These are phyloP conservation scores for Xylariaceae sp. DNA, from an alignment of 2,329 filamentous ascomycete species.

Conservation along the genomic window DNA sequence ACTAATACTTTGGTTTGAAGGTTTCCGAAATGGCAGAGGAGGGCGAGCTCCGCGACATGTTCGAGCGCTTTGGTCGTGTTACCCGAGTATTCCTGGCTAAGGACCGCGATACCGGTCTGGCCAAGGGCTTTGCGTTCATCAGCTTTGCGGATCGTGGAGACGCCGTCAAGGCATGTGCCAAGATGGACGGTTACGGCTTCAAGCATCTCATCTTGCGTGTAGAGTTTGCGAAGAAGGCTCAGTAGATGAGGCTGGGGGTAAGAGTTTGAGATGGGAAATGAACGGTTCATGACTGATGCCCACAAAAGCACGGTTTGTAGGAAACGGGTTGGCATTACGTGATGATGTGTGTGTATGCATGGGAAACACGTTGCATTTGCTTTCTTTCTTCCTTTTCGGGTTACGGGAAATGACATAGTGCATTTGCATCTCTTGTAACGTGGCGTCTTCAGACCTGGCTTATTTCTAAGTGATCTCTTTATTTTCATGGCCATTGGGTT, in stretches of 20 bases:
- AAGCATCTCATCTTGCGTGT: conserved; percentile 82
- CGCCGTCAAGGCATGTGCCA: conserved; percentile 87
- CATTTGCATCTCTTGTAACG: too few relatives aligned
- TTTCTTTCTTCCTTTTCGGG: neutral
- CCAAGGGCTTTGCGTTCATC: conserved; percentile 99
- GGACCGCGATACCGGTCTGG: conserved; percentile 91
- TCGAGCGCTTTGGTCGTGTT: conserved; percentile 94
- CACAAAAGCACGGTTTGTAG: too few relatives aligned
- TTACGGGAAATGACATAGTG: neutral
- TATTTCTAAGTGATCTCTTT: too few relatives aligned
- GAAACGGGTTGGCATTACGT: neutral
- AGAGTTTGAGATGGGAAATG: conserved; percentile 12
- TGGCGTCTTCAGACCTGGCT: too few relatives aligned
- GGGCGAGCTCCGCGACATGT: conserved; percentile 91
- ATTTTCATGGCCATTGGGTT: too few relatives aligned
- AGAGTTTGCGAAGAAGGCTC: conserved; percentile 78
- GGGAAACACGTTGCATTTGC: neutral
- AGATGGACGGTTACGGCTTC: conserved; percentile 96
- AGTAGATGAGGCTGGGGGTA: too few relatives aligned
- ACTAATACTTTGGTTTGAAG: conserved; percentile 40
- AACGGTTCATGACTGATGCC: too few relatives aligned
- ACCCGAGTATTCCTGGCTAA: conserved; percentile 97
- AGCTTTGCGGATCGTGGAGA: conserved; percentile 88
- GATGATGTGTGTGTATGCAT: too few relatives aligned
- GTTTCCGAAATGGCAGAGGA: conserved; percentile 98